A percentile compares a stretch with the other conserved stretches of the same genome.
phyloP scores from a whole-genome alignment of 164 flowering plant species.

The Nymphaea thermarum region DNA sequence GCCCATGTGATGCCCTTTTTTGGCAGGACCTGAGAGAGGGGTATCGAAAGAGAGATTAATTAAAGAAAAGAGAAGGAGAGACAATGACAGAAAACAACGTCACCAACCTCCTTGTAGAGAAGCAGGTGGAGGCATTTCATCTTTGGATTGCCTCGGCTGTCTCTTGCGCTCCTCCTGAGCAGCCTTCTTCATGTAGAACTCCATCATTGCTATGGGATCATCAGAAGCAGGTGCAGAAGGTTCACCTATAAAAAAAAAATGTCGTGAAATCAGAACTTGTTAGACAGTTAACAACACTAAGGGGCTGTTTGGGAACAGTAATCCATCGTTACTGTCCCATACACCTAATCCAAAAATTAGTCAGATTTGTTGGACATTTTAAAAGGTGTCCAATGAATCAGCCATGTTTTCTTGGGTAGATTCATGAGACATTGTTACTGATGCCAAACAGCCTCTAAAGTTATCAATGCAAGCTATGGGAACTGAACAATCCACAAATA shows the following conservation, averaged over 20 bases:
- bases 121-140: conserved; percentile 99
- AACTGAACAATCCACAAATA: too few species aligned
- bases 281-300: too few species aligned
- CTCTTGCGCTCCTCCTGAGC: conserved; percentile 78
- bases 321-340: too few species aligned
- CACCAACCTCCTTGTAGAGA: conserved; percentile 64
- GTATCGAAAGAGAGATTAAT: neutral
- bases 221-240: conserved; percentile 18
- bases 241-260: neutral
- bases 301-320: too few species aligned
- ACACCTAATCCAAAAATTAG: too few species aligned
- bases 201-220: conserved; percentile 97
- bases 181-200: conserved; percentile 90
- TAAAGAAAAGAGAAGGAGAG: neutral
- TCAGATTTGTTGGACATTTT: too few species aligned
- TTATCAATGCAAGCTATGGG: too few species aligned
- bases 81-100: neutral
- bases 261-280: neutral
- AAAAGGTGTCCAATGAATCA: too few species aligned
- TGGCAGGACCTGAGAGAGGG: neutral
- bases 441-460: too few species aligned
- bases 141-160: conserved; percentile 71
- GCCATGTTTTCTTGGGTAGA: too few species aligned
- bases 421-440: too few species aligned
- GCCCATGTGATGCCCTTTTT: conserved; percentile 92